Evolutionary conservation across 257 asterid genomes (phyloP).

Genomic region (Nyctanthes arbortristis): DNA sequence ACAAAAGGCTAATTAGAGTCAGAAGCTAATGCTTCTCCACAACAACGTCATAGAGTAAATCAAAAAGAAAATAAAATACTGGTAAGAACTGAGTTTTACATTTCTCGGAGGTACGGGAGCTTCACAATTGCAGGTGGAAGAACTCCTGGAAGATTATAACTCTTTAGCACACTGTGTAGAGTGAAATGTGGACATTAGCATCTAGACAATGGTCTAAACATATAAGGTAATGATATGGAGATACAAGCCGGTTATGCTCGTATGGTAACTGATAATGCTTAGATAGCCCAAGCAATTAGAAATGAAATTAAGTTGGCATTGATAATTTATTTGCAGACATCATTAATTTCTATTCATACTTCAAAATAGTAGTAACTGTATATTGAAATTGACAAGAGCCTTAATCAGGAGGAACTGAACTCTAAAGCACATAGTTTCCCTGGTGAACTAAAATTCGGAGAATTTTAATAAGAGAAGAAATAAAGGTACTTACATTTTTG

Average conservation of each 20-base stretch:
- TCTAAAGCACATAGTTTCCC: not conserved
- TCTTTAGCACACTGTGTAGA: conserved; percentile 68
- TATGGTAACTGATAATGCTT: not conserved
- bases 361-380: not conserved
- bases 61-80: conserved; percentile 8
- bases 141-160: conserved; percentile 73
- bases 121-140: conserved; percentile 60
- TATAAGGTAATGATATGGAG: not conserved
- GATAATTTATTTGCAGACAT: not conserved
- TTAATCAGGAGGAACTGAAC: not conserved
- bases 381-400: not conserved
- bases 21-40: conserved; percentile 9
- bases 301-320: too few species aligned
- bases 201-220: not conserved
- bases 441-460: conserved; percentile 4
- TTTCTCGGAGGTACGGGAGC: conserved; percentile 62
- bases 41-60: conserved; percentile 12
- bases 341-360: not conserved
- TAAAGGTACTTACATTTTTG: conserved; percentile 44
- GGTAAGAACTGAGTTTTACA: conserved; percentile 49
- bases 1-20: not conserved
- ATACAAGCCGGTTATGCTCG: not conserved
- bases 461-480: conserved; percentile 7
- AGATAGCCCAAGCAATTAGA: too few species aligned
- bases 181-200: conserved; percentile 4